phyloP scores from a whole-genome alignment of 345 rosid species.

The Abelmoschus esculentus region DNA sequence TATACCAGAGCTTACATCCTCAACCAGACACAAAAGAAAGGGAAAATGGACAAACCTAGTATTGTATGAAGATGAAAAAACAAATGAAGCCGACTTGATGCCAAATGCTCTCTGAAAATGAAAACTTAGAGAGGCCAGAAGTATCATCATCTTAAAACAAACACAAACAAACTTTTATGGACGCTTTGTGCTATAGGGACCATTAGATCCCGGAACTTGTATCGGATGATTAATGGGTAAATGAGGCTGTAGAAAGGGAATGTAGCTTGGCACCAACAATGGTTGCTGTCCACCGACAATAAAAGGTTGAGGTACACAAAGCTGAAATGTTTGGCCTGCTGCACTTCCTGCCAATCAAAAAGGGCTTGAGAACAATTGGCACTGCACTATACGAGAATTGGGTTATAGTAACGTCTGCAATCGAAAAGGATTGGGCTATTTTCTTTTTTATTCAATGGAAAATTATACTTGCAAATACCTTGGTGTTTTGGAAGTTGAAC shows the following conservation, averaged over 20 bases:
- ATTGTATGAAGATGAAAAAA: too few species aligned
- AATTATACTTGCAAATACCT: not conserved
- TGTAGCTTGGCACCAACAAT: slow-evolving; percentile 26
- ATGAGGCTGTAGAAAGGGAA: slow-evolving; percentile 39
- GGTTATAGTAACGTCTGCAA: not conserved
- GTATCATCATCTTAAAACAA: too few species aligned
- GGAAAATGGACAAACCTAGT: too few species aligned
- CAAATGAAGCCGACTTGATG: not conserved
- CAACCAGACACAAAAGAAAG: too few species aligned
- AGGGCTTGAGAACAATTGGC: not conserved
- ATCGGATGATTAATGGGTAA: slow-evolving; percentile 26
- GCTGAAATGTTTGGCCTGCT: slow-evolving; percentile 32
- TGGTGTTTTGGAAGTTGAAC: slow-evolving; percentile 40
- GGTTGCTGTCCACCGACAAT: slow-evolving; percentile 37
- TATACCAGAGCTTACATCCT: too few species aligned
- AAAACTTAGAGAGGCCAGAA: not conserved
- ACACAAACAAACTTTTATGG: too few species aligned
- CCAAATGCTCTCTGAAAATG: not conserved
- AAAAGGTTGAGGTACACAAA: slow-evolving; percentile 36
- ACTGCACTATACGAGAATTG: not conserved
- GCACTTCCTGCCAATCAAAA: slow-evolving; percentile 21
- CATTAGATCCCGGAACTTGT: slow-evolving; percentile 32
- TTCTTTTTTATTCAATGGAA: not conserved
- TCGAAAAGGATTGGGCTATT: not conserved
- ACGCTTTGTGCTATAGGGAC: too few species aligned